A percentile compares a stretch with the other conserved stretches of the same genome.
These are phyloP conservation scores for Amanita rubescens DNA, from an alignment of 768 basidiomycete genomes.

Conservation along the genomic window DNA sequence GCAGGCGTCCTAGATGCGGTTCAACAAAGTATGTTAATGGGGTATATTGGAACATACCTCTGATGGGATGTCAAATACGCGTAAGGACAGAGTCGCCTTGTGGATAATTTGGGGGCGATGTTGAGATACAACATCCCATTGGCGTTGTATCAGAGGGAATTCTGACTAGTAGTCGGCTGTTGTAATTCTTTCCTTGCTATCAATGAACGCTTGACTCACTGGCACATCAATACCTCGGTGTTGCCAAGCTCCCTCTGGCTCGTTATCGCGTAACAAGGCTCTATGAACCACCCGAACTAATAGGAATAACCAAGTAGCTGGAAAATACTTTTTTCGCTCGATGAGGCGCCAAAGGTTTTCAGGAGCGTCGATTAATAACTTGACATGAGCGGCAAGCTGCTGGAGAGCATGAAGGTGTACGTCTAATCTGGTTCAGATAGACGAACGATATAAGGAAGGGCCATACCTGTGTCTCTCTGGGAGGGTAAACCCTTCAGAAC, in stretches of 20 bases:
- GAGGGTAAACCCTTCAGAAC: conserved; percentile 33
- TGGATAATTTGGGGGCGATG: conserved; percentile 87
- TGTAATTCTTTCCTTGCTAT: not conserved
- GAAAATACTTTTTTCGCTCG: conserved; percentile 69
- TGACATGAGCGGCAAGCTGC: conserved; percentile 79
- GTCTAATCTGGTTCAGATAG: conserved; percentile 32
- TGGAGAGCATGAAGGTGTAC: conserved; percentile 62
- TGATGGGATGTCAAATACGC: conserved; percentile 45
- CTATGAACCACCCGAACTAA: conserved; percentile 81
- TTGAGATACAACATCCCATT: conserved; percentile 87
- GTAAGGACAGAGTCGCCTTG: conserved; percentile 76
- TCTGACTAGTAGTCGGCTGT: conserved; percentile 47
- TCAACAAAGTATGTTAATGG: conserved; percentile 2
- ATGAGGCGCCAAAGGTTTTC: conserved; percentile 88
- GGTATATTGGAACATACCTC: conserved; percentile 33
- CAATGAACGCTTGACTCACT: conserved; percentile 28
- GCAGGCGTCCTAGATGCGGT: conserved; percentile 50
- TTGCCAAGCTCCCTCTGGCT: conserved; percentile 54
- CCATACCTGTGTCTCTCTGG: conserved; percentile 35
- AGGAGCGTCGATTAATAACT: conserved; percentile 85
- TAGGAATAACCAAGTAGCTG: conserved; percentile 85
- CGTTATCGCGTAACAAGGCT: conserved; percentile 55
- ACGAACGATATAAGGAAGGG: conserved; percentile 17
- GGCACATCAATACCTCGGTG: conserved; percentile 53
- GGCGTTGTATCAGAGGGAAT: conserved; percentile 83